These are phyloP conservation scores for Mucor sp. DNA, from an alignment of 371 early-diverging fungal species.

Conservation along the genomic window DNA sequence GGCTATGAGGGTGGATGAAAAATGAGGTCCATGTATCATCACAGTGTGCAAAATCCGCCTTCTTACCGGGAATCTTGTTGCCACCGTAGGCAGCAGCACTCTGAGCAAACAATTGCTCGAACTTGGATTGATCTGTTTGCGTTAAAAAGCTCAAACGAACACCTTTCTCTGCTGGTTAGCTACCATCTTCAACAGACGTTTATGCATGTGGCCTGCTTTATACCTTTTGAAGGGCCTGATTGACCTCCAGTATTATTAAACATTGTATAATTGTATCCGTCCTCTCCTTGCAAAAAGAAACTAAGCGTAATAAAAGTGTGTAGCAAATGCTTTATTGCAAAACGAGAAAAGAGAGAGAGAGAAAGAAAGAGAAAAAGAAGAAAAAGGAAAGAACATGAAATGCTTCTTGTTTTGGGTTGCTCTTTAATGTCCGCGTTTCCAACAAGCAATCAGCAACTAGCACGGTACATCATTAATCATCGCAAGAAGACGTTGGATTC, in stretches of 20 bases:
- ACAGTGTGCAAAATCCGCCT: background rate
- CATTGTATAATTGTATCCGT: constrained; percentile 3
- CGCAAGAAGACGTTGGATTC: constrained; percentile 2
- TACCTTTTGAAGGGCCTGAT: constrained; percentile 27
- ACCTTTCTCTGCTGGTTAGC: constrained; percentile 20
- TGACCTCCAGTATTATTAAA: constrained; percentile 24
- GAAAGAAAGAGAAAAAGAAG: background rate
- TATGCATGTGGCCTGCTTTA: background rate
- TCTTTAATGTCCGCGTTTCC: constrained; percentile 5
- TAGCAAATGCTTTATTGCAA: background rate
- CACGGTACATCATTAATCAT: background rate
- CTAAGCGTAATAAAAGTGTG: background rate
- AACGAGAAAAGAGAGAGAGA: background rate
- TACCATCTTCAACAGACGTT: background rate
- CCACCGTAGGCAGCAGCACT: constrained; percentile 41
- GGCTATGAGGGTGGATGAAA: constrained; percentile 22
- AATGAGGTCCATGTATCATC: background rate
- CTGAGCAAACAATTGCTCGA: constrained; percentile 48
- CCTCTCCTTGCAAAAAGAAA: background rate
- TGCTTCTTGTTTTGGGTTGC: constrained; percentile 11
- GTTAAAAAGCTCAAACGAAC: constrained; percentile 51
- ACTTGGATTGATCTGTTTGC: constrained; percentile 47
- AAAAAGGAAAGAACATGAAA: constrained; percentile 16
- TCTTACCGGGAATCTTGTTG: constrained; percentile 41
- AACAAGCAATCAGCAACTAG: background rate